A percentile compares a stretch with the other conserved stretches of the same genome.
These are phyloP conservation scores for Dalbergia oliveri DNA, from an alignment of 306 rosid genomes.

Conservation along the genomic window DNA sequence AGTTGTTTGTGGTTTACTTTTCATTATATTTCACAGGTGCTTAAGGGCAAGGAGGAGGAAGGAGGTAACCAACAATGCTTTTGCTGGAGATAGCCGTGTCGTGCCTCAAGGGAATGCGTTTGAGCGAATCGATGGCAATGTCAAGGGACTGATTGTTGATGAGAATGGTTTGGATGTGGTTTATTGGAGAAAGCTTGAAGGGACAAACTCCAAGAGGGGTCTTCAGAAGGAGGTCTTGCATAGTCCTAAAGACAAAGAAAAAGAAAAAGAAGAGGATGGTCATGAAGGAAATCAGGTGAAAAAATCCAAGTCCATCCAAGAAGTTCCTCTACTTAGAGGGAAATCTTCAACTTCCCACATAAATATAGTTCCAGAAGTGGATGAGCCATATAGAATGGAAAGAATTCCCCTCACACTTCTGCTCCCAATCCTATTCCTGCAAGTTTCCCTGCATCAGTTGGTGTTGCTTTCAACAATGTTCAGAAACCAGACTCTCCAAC, in stretches of 20 bases:
- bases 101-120: constrained; percentile 52
- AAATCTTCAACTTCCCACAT: constrained; percentile 78
- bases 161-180: constrained; percentile 93
- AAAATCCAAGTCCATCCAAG: constrained; percentile 57
- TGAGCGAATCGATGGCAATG: constrained; percentile 59
- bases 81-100: constrained; percentile 47
- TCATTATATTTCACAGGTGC: constrained; percentile 55
- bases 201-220: constrained; percentile 50
- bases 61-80: constrained; percentile 33
- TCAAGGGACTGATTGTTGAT: constrained; percentile 78
- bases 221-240: constrained; percentile 50
- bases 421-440: not conserved
- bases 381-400: constrained; percentile 38
- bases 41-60: constrained; percentile 46
- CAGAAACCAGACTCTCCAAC: constrained; percentile 48
- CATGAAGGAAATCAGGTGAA: constrained; percentile 44
- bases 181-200: constrained; percentile 87
- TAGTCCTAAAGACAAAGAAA: not conserved
- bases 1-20: constrained; percentile 61
- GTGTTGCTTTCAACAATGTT: constrained; percentile 35
- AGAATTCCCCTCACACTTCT: not conserved
- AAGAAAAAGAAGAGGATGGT: not conserved
- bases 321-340: constrained; percentile 83
- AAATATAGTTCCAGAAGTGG: constrained; percentile 39
- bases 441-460: constrained; percentile 30